A percentile compares a stretch with the other conserved stretches of the same genome.
phyloP scores from a whole-genome alignment of 2,329 filamentous ascomycete species.

The Ascochyta rabiei region DNA sequence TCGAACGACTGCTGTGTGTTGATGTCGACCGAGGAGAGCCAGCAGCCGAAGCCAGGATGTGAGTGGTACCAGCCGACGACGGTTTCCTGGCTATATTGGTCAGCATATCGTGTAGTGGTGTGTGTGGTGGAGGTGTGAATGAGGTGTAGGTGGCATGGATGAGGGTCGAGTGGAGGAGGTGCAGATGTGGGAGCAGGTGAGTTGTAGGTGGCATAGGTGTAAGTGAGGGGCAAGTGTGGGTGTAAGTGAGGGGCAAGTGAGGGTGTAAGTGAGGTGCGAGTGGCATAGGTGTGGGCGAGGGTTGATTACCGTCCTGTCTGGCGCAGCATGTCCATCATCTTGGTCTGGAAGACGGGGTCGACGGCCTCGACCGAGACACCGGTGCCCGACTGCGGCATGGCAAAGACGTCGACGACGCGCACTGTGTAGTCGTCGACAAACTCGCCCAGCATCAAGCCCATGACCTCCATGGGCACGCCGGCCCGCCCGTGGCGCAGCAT shows the following conservation, averaged over 20 bases:
- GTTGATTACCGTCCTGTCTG: slow-evolving; percentile 84
- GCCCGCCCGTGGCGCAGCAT: slow-evolving; percentile 98
- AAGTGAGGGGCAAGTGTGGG: too few relatives aligned
- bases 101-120: slow-evolving; percentile 10
- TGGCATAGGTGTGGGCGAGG: too few relatives aligned
- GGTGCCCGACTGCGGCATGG: slow-evolving; percentile 98
- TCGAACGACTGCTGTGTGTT: slow-evolving; percentile 99
- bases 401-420: slow-evolving; percentile 96
- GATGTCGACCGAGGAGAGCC: slow-evolving; percentile 98
- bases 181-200: too few relatives aligned
- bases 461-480: slow-evolving; percentile 99
- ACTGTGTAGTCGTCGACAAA: slow-evolving; percentile 99
- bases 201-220: too few relatives aligned
- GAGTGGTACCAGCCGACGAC: slow-evolving; percentile 99
- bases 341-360: slow-evolving; percentile 97
- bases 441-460: slow-evolving; percentile 98
- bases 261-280: too few relatives aligned
- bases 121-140: not conserved
- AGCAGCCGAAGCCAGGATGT: slow-evolving; percentile 98
- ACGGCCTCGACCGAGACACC: slow-evolving; percentile 98
- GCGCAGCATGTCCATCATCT: slow-evolving; percentile 99
- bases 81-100: slow-evolving; percentile 76
- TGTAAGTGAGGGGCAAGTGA: not conserved
- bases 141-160: too few relatives aligned
- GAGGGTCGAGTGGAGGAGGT: not conserved